Base-by-base conservation (phyloP, 2,329 filamentous ascomycete species). In the Sarocladium strictum region DNA sequence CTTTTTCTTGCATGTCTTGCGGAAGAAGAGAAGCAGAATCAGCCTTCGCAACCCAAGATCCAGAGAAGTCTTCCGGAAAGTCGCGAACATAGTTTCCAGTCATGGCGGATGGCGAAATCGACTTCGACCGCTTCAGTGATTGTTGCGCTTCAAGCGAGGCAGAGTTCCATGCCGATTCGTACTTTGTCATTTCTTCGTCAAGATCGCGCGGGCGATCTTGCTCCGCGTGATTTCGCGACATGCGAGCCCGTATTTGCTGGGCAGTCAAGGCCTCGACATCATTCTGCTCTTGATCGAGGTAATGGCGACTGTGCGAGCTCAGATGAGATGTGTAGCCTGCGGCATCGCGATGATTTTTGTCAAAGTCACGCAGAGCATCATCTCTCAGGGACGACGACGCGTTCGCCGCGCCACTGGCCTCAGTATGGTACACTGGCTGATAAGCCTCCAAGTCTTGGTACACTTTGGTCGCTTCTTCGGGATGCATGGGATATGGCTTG, bases 41-140 rank as follows among this genome's bases (percentile, higher is more conserved):
- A 3, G 65, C 66, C 15, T 65, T 62, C 9, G 60, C 49, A 6
- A 56, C 67, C 77, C 77, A 79, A 1, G 70, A 70, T 4, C 63
- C 62, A 0, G 69, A 60, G 54, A 78, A 79, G 3, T 80, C 77
- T 56, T 81, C 76, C 0, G 77, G 76, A 56, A 80, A 81, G 61
- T 81, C 78, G 29, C 72, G 73, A 9, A 66, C 65, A 57, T 73
- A 80, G 58, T 75, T 77, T 3, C 77, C 78, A 9, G 74, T 78
- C 50, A 80, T 55, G 10, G 35, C 3, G 21, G 32, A 7, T 27
- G 32, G 6, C 21, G 27, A 24, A 45, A 24, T 21, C 4, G 27
- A 27, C 27, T 24, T 26, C 19, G 32, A 40, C n/a, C 55, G 40
- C 17, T 54, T 17, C 3, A 49, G 17, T 2, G 41, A 33, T 9